phyloP scores from a whole-genome alignment of 164 flowering plant species.

The Vitis labrusca region DNA sequence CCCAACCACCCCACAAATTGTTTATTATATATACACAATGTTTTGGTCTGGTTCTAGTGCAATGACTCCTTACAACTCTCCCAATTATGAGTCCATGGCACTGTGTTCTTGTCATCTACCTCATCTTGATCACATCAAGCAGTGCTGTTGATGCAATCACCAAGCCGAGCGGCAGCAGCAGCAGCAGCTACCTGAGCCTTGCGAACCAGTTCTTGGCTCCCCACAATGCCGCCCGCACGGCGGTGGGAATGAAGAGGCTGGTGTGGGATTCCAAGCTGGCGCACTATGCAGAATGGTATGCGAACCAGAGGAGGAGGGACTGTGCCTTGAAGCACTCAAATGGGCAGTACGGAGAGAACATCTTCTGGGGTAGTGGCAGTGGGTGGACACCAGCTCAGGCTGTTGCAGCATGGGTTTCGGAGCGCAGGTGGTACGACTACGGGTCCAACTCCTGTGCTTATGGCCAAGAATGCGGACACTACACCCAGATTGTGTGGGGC shows the following conservation, averaged over 20 bases:
- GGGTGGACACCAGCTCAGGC: conserved; percentile 59
- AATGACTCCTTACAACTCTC: no score
- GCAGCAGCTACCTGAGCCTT: neutral
- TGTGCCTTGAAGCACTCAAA: conserved; percentile 58
- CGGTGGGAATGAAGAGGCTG: conserved; percentile 34
- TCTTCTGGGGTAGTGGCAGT: conserved; percentile 70
- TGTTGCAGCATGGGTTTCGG: conserved; percentile 47
- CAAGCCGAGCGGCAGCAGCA: neutral
- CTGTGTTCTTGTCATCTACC: conserved; percentile 3
- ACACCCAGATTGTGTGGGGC: conserved; percentile 75
- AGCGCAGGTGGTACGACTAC: conserved; percentile 44
- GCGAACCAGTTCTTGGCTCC: conserved; percentile 43
- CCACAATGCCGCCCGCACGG: conserved; percentile 53
- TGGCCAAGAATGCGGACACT: conserved; percentile 59
- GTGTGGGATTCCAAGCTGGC: conserved; percentile 56
- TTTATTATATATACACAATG: neutral
- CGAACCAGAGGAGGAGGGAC: conserved; percentile 39
- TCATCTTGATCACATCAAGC: conserved; percentile 23
- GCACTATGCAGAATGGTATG: conserved; percentile 44
- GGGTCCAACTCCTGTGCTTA: conserved; percentile 35
- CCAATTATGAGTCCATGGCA: no score
- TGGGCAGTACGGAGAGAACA: conserved; percentile 82
- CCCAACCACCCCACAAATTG: conserved; percentile 10
- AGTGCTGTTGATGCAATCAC: neutral
- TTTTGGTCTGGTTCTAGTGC: no score